Percentiles rank a stretch among this genome's conserved stretches.
These are phyloP conservation scores for Colletotrichum echinochloae DNA, from an alignment of 2,329 filamentous ascomycete species.

Conservation along the genomic window DNA sequence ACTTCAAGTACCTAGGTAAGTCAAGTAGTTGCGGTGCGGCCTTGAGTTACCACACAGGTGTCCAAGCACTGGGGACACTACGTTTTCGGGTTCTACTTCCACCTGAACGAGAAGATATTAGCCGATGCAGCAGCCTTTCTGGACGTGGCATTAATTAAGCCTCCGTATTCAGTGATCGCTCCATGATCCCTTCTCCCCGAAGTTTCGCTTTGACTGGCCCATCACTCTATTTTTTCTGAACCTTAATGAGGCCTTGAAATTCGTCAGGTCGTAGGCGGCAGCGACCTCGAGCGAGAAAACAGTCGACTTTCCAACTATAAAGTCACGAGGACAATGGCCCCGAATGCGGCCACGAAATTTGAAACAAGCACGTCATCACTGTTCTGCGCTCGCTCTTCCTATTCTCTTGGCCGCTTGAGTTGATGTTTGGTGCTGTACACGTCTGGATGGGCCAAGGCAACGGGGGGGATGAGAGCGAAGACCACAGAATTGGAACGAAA, in stretches of 20 bases:
- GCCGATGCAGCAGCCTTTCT: background rate
- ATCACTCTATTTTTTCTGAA: background rate
- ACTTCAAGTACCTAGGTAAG: accelerated
- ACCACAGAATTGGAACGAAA: background rate
- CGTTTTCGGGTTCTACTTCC: background rate
- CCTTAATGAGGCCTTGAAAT: background rate
- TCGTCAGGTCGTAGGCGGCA: background rate
- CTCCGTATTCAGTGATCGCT: too few species aligned
- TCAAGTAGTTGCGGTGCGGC: background rate
- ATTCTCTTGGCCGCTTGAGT: background rate
- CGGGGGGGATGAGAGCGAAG: background rate
- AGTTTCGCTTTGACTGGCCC: background rate
- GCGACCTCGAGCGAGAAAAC: background rate
- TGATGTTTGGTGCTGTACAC: background rate
- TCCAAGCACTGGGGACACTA: too few species aligned
- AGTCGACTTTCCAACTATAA: background rate
- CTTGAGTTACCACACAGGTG: background rate
- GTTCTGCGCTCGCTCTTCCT: background rate
- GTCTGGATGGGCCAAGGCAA: background rate
- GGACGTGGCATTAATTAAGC: background rate
- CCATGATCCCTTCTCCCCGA: too few species aligned
- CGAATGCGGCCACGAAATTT: background rate
- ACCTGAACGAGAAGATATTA: background rate
- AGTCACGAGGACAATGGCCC: background rate
- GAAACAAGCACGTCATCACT: background rate